Evolutionary conservation across 1,284 basidiomycete species (phyloP).

Genomic region (Cryptococcus amylolentus): DNA sequence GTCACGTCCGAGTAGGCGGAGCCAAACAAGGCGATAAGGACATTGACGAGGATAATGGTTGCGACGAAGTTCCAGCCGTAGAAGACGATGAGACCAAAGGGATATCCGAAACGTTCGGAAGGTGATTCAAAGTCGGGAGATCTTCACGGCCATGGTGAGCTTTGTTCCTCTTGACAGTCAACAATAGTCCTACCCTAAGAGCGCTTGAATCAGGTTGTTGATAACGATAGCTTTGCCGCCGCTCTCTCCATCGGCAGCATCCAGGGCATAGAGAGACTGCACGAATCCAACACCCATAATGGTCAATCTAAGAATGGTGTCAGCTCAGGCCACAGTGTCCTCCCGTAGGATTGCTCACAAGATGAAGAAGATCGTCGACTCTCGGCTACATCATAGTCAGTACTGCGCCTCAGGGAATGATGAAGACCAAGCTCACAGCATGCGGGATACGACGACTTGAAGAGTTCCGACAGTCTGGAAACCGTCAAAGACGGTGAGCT

Average conservation of each 20-base stretch:
- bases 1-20: constrained; percentile 79
- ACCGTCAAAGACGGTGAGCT: constrained; percentile 51
- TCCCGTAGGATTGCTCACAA: constrained; percentile 53
- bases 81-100: constrained; percentile 69
- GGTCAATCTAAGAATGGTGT: constrained; percentile 55
- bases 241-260: constrained; percentile 78
- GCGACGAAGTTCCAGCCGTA: constrained; percentile 88
- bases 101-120: constrained; percentile 51
- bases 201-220: constrained; percentile 72
- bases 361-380: constrained; percentile 87
- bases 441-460: constrained; percentile 54
- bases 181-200: constrained; percentile 63
- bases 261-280: constrained; percentile 72
- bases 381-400: constrained; percentile 52
- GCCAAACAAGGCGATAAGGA: constrained; percentile 90
- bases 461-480: constrained; percentile 59
- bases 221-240: constrained; percentile 61
- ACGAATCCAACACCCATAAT: constrained; percentile 79
- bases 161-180: not conserved
- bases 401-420: not conserved
- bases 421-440: constrained; percentile 56
- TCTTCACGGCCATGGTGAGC: constrained; percentile 48
- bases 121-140: constrained; percentile 75
- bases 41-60: constrained; percentile 84
- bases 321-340: constrained; percentile 30